phyloP scores from a whole-genome alignment of 1,284 basidiomycete genomes.

The Wallemia mellicola region DNA sequence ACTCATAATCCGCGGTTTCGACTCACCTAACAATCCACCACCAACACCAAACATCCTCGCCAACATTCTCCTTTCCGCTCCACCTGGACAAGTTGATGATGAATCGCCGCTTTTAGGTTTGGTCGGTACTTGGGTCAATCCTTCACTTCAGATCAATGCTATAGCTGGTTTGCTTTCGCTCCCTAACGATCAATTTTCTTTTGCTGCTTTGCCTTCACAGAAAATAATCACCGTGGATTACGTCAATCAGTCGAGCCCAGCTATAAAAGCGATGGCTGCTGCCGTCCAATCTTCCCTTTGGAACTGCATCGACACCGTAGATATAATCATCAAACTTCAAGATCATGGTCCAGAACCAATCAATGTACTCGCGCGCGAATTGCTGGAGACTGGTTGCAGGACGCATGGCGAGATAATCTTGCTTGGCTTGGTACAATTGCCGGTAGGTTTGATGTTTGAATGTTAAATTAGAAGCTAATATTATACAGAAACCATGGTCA shows the following conservation, averaged over 20 bases:
- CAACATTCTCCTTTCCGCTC: slow-evolving; percentile 15
- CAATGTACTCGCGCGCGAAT: slow-evolving; percentile 43
- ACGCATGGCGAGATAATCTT: slow-evolving; percentile 81
- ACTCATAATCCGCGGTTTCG: slow-evolving; percentile 15
- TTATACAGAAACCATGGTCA: slow-evolving; percentile 50
- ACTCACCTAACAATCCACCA: slow-evolving; percentile 17
- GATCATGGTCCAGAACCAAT: slow-evolving; percentile 40
- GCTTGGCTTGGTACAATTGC: slow-evolving; percentile 69
- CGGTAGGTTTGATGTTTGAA: slow-evolving; percentile 25
- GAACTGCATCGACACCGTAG: slow-evolving; percentile 76
- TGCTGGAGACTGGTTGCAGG: slow-evolving; percentile 71
- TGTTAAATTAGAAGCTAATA: not conserved
- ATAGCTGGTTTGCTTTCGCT: slow-evolving; percentile 63
- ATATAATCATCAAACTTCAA: slow-evolving; percentile 48
- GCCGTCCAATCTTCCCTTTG: slow-evolving; percentile 69
- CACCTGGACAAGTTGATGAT: slow-evolving; percentile 18
- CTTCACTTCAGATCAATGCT: slow-evolving; percentile 55
- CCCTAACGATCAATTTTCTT: slow-evolving; percentile 65
- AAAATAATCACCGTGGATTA: slow-evolving; percentile 60
- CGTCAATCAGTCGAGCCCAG: slow-evolving; percentile 48
- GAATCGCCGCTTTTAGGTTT: not conserved
- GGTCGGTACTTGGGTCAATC: slow-evolving; percentile 34
- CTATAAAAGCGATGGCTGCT: slow-evolving; percentile 51
- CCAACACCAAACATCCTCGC: slow-evolving; percentile 16
- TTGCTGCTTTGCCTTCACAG: slow-evolving; percentile 49